Evolutionary conservation across 495 filamentous ascomycete genomes (phyloP), one percentile per base, ranked within the genome.

Genomic region (Bacidia rubella): DNA sequence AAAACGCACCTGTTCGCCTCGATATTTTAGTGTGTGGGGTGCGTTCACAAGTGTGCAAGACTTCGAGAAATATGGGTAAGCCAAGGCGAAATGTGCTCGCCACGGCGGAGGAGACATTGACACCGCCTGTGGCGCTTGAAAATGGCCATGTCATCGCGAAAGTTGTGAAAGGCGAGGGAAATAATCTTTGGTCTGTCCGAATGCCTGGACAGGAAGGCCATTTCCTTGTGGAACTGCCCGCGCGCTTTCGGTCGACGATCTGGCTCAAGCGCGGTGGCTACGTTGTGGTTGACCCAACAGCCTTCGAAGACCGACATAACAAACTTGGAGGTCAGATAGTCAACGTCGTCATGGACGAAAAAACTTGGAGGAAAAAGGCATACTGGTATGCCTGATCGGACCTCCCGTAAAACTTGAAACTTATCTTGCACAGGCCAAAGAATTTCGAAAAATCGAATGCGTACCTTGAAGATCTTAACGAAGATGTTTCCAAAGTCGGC

Each of bases 281-380:
- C 65, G 87, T 96, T 21, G 65, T 96, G 17, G 74, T 96, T 20
- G 86, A 96, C 54, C 79, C 80, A 25, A 71, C 74, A 26, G 71
- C 77, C 10, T 74, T 82, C 32, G 78, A 78, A 24, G 76, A 74
- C n/a, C 73, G 82, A 47, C 77, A 80, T 24, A 90, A 87, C 60
- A 90, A 86, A 68, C 74, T 95, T 9, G 73, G 76, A 45, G 92
- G 90, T 15, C 86, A 95, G 66, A 94, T 98, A 62, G 74, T 93
- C 59, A 95, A 95, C 63, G 79, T 98, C 11, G 88, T 98, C 38
- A 70, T 85, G 45, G 85, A 95, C 62, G 92, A 96, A 70, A 92
- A 85, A 69, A 72, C 71, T 29, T 98, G 92, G 92, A 79, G 90
- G 55, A 93, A 90, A 68, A 78, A 83, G 68, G 61, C 70, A n/a